Percentiles rank a stretch among this genome's conserved stretches.
Conservation (phyloP, 495 filamentous ascomycete genomes). For the Penicillium antarcticum region DNA sequence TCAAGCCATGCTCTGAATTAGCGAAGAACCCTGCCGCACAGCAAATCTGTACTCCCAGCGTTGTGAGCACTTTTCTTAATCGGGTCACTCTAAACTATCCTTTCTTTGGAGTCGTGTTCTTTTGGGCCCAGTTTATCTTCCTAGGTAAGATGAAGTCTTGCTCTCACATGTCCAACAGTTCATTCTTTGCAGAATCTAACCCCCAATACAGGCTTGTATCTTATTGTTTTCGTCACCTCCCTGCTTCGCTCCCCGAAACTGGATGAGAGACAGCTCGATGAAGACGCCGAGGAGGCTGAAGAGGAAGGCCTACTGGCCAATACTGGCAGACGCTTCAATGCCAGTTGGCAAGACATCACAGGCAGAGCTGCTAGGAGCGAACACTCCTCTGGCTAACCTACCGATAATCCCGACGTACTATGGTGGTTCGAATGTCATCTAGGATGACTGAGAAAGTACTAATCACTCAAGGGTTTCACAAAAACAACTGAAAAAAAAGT, state of each 20-base stretch:
- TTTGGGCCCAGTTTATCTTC: constrained; percentile 95
- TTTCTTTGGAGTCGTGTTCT: constrained; percentile 87
- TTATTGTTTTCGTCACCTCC: constrained; percentile 70
- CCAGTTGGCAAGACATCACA: constrained; percentile 86
- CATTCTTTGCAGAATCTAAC: neutral
- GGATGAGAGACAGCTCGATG: constrained; percentile 70
- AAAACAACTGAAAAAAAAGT: no score
- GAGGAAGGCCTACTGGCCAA: constrained; percentile 87
- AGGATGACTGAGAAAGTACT: no score
- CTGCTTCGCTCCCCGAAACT: constrained; percentile 77
- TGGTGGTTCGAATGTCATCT: no score
- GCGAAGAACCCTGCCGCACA: constrained; percentile 57
- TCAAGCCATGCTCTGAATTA: constrained; percentile 78
- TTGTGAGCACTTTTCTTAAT: constrained; percentile 90
- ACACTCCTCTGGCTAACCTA: neutral
- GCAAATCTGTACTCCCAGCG: constrained; percentile 82
- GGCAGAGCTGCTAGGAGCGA: constrained; percentile 40
- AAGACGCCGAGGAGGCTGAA: constrained; percentile 90
- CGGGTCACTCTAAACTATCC: constrained; percentile 93
- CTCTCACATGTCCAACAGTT: neutral
- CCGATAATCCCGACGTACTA: no score
- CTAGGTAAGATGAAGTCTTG: constrained; percentile 49
- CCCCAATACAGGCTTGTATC: constrained; percentile 56
- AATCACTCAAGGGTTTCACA: no score
- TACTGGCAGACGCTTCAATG: constrained; percentile 73